Evolutionary conservation across 495 filamentous ascomycete genomes (phyloP), one percentile per base, ranked within the genome.

Genomic region (Lasiosphaeria miniovina): DNA sequence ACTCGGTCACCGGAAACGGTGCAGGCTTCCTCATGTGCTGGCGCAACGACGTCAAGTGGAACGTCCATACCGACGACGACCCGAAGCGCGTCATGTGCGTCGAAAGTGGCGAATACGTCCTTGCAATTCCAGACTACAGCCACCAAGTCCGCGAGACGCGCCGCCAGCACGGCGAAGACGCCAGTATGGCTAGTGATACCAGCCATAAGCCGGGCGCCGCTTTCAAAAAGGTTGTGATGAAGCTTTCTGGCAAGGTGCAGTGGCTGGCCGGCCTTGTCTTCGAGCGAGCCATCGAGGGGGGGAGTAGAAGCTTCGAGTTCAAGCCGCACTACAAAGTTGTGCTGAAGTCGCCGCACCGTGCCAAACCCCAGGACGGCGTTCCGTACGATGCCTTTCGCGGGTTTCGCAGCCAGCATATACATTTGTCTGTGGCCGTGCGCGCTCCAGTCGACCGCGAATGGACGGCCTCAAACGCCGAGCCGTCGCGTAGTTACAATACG

Each of bases 221-320:
- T 7, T 98, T 98, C 80, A 93, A 95, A 71, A 98, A 98, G 71
- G 93, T 97, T 14, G 80, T 97, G 57, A 98, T 98, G 94, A 98
- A 98, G 71, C 82, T 98, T 8, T 96, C 93, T 6, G 94, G 94
- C 6, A 92, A 92, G 63, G 93, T 98, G 8, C 88, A 88, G 71
- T 95, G 90, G 89, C 75, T 90, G 61, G 88, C 91, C 24, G 94
- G 94, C 1, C 80, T 98, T 38, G 88, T 96, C 52, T 98, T 98
- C 71, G 93, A 98, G 71, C 82, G 89, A 56, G 88, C 93, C 60
- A 71, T 90, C 36, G 73, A 74, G 45, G 57, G 74, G 24, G 84
- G 84, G 33, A 77, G 80, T 32, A 82, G 95, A 54, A 90, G 86
- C 10, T 96, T 96, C 70, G 78, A 90, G 31, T 97, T 97, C 74